Conservation (phyloP, 331 rosid species). For the Telfairia occidentalis region DNA sequence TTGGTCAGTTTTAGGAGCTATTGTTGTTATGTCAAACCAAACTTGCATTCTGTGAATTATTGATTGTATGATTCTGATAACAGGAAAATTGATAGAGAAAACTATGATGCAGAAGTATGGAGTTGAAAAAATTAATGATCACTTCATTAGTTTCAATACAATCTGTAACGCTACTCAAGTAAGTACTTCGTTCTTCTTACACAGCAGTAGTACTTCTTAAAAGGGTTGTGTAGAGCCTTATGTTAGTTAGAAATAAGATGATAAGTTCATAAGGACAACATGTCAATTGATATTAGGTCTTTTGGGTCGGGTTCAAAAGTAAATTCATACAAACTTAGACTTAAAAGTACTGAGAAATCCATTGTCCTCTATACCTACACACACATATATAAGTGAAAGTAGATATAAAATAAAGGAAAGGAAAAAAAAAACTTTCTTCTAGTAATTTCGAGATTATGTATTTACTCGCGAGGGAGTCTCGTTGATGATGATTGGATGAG, state of each 20-base stretch:
- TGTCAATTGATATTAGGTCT: background rate
- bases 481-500: background rate
- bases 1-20: constrained; percentile 40
- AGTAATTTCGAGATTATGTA: background rate
- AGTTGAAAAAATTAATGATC: constrained; percentile 60
- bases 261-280: background rate
- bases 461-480: background rate
- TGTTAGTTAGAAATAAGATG: background rate
- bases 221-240: background rate
- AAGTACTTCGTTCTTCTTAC: constrained; percentile 12
- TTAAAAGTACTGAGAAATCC: too few relatives aligned
- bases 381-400: too few relatives aligned
- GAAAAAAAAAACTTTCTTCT: background rate
- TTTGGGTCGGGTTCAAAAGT: background rate
- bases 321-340: background rate
- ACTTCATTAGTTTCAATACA: constrained; percentile 87
- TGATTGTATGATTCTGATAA: background rate
- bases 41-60: background rate
- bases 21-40: background rate
- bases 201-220: background rate
- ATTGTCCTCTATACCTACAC: too few relatives aligned
- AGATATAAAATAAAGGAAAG: background rate
- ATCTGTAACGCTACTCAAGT: constrained; percentile 96
- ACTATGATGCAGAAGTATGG: constrained; percentile 81
- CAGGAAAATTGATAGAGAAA: constrained; percentile 78